Conservation (phyloP, 768 basidiomycete genomes). For the Naganishia kalamii region DNA sequence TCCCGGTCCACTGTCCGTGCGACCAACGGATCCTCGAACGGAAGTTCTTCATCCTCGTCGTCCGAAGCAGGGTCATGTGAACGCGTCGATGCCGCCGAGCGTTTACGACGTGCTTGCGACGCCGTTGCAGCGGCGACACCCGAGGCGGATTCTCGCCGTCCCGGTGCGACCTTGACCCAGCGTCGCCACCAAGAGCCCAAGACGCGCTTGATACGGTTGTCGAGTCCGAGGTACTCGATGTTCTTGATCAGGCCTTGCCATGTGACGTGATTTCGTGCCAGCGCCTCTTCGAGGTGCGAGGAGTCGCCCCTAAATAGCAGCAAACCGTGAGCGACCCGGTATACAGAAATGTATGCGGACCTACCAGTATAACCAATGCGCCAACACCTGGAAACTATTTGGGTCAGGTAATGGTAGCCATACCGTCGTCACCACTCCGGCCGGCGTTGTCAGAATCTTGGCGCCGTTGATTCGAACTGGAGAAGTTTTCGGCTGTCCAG, state of each 20-base stretch:
- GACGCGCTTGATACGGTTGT: slow-evolving; percentile 68
- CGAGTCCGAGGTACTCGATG: slow-evolving; percentile 77
- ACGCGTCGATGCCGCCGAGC: neutral
- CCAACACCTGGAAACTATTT: slow-evolving; percentile 34
- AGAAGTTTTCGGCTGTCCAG: neutral
- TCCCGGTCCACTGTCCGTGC: neutral
- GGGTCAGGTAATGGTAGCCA: slow-evolving; percentile 44
- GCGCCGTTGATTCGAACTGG: slow-evolving; percentile 10
- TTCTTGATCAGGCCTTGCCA: slow-evolving; percentile 87
- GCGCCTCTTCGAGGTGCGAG: slow-evolving; percentile 59
- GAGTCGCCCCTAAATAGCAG: slow-evolving; percentile 74
- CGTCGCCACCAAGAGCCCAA: slow-evolving; percentile 67
- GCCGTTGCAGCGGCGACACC: neutral
- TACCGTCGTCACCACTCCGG: slow-evolving; percentile 28
- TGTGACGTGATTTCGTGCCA: slow-evolving; percentile 59
- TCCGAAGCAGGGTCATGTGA: slow-evolving; percentile 1
- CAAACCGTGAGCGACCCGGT: slow-evolving; percentile 63
- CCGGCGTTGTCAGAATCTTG: slow-evolving; percentile 26
- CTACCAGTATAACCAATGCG: slow-evolving; percentile 45
- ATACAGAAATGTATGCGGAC: slow-evolving; percentile 63
- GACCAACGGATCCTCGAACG: neutral
- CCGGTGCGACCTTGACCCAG: slow-evolving; percentile 50
- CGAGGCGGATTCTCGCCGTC: slow-evolving; percentile 8
- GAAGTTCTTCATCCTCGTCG: neutral
- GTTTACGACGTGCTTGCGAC: neutral